phyloP scores from a whole-genome alignment of 1,284 basidiomycete genomes.

The Cryptococcus sp. region DNA sequence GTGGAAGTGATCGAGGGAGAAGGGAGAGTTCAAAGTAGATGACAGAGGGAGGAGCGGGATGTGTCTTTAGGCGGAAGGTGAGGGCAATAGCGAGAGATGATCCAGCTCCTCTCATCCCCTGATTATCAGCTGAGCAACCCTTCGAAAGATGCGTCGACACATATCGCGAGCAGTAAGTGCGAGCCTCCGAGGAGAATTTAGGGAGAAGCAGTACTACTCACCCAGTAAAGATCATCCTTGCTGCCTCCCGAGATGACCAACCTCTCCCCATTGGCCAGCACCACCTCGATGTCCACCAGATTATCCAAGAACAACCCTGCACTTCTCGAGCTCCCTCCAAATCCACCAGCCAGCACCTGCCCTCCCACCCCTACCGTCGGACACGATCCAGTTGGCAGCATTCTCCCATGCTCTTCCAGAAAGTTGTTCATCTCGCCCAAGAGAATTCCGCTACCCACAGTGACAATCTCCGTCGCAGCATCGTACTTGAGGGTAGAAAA shows the following conservation, averaged over 20 bases:
- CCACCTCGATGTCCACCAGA: conserved; percentile 10
- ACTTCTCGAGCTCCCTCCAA: conserved; percentile 6
- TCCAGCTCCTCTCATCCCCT: conserved; percentile 13
- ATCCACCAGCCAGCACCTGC: conserved; percentile 13
- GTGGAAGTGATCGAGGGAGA: conserved; percentile 11
- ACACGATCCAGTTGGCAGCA: conserved; percentile 12
- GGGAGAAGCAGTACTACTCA: too few species aligned
- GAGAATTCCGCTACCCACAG: conserved; percentile 13
- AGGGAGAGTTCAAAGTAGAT: conserved; percentile 16
- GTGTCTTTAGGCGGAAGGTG: conserved; percentile 10
- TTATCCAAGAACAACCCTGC: conserved; percentile 10
- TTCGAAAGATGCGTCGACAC: neutral
- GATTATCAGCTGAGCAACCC: neutral
- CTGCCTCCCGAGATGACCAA: conserved; percentile 3
- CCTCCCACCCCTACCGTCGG: conserved; percentile 18
- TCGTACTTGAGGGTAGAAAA: conserved; percentile 9
- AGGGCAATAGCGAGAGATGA: conserved; percentile 13
- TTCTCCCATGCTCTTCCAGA: conserved; percentile 9
- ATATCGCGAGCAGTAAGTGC: neutral
- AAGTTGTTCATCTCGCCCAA: conserved; percentile 11
- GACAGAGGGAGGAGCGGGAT: conserved; percentile 10
- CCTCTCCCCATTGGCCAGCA: conserved; percentile 9
- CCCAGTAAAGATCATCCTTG: conserved; percentile 15
- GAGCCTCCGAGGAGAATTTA: neutral
- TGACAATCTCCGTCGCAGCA: conserved; percentile 2